These are phyloP conservation scores for Pleurotus pulmonarius DNA, from an alignment of 768 basidiomycete genomes.

Conservation along the genomic window DNA sequence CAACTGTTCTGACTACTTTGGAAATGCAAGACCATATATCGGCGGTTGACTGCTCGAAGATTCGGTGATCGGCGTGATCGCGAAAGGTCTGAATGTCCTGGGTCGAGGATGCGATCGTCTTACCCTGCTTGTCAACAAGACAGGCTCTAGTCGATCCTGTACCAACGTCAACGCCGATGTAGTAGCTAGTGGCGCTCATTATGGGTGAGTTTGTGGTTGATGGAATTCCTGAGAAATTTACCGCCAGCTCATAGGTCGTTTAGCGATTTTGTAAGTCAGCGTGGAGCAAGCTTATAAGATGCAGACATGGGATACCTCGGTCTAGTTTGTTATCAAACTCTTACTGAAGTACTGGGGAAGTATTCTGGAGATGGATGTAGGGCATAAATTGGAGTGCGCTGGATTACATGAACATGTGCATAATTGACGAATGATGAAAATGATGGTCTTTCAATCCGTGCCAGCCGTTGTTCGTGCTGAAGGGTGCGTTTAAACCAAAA, in stretches of 20 bases:
- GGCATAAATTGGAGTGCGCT: slow-evolving; percentile 5
- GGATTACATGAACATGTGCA: slow-evolving; percentile 28
- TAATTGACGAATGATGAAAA: slow-evolving; percentile 18
- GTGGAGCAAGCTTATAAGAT: neutral
- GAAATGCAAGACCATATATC: slow-evolving; percentile 83
- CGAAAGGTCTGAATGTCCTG: slow-evolving; percentile 85
- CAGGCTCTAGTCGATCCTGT: slow-evolving; percentile 92
- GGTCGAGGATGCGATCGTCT: slow-evolving; percentile 72
- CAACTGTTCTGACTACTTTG: slow-evolving; percentile 56
- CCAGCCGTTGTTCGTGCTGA: slow-evolving; percentile 47
- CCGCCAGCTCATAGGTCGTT: neutral
- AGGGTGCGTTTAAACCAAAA: neutral
- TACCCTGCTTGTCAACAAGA: slow-evolving; percentile 67
- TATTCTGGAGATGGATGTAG: neutral
- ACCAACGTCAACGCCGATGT: slow-evolving; percentile 82
- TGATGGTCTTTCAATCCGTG: slow-evolving; percentile 35
- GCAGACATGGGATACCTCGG: neutral
- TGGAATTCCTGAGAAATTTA: neutral
- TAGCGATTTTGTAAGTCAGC: neutral
- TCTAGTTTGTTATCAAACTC: neutral
- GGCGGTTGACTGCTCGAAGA: slow-evolving; percentile 93
- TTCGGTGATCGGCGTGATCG: slow-evolving; percentile 77
- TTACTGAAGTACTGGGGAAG: neutral
- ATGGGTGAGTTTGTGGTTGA: neutral
- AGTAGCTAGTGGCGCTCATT: slow-evolving; percentile 44